Conservation (phyloP, 768 basidiomycete genomes). For the Boletus vinaceobasis region DNA sequence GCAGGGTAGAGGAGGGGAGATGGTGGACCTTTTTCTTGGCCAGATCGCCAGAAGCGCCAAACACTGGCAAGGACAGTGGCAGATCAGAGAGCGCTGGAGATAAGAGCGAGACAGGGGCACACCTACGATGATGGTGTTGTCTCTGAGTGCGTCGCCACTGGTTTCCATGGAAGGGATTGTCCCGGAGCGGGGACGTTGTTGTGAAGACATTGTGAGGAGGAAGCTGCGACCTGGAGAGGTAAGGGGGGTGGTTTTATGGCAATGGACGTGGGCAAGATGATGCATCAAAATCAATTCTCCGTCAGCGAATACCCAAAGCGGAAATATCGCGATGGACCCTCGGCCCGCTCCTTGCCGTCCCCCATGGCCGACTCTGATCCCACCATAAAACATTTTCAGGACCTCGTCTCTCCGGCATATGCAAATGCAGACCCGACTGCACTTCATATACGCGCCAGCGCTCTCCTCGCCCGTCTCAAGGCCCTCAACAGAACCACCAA, state of each 20-base stretch:
- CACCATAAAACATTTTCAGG: constrained; percentile 59
- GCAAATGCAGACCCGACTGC: constrained; percentile 42
- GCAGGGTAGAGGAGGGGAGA: not conserved
- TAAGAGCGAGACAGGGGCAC: constrained; percentile 28
- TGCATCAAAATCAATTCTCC: not conserved
- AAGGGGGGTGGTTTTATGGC: constrained; percentile 15
- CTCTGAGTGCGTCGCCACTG: constrained; percentile 64
- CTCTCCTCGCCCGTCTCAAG: constrained; percentile 78
- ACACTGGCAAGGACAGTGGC: constrained; percentile 48
- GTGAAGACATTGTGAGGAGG: constrained; percentile 19
- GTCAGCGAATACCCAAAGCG: constrained; percentile 12
- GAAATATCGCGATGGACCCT: not conserved
- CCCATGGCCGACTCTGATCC: constrained; percentile 38
- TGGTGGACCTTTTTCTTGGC: constrained; percentile 93
- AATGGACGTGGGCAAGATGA: constrained; percentile 16
- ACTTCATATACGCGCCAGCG: constrained; percentile 64
- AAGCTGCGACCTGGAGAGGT: not conserved
- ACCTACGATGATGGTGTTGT: constrained; percentile 91
- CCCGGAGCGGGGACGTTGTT: constrained; percentile 63
- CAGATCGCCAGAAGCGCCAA: constrained; percentile 95
- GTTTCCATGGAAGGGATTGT: constrained; percentile 90
- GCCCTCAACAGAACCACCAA: constrained; percentile 74
- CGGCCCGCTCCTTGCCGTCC: constrained; percentile 8
- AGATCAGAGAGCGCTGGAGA: constrained; percentile 10
- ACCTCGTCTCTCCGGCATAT: constrained; percentile 52